Percentiles rank a stretch among this genome's conserved stretches.
Evolutionary conservation across 805 yeast species (phyloP).

Genomic region (Saccharomycopsis amapae): DNA sequence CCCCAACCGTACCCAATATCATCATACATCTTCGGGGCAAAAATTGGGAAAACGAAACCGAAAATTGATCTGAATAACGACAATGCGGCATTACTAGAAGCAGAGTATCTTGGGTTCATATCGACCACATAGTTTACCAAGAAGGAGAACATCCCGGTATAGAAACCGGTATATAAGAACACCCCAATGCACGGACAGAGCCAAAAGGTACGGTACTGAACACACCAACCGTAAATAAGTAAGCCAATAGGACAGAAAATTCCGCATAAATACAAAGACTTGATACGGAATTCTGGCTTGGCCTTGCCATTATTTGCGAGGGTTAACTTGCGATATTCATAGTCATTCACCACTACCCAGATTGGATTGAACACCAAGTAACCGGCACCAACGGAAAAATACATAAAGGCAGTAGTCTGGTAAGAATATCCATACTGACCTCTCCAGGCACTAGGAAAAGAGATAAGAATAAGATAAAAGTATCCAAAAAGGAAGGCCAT

Average conservation of each 20-base stretch:
- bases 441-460: constrained; percentile 50
- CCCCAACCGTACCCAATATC: constrained; percentile 66
- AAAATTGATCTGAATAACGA: constrained; percentile 51
- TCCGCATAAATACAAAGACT: constrained; percentile 43
- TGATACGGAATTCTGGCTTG: constrained; percentile 56
- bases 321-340: constrained; percentile 32
- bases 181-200: constrained; percentile 56
- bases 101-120: constrained; percentile 61
- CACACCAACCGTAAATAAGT: constrained; percentile 69
- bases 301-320: constrained; percentile 43
- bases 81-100: constrained; percentile 60
- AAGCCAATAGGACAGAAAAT: constrained; percentile 52
- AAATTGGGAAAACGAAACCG: constrained; percentile 64
- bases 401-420: constrained; percentile 53
- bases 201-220: constrained; percentile 49
- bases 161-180: constrained; percentile 49
- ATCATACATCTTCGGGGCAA: constrained; percentile 51
- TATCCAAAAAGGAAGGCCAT: constrained; percentile 64
- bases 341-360: constrained; percentile 41
- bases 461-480: constrained; percentile 54
- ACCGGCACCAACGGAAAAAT: constrained; percentile 50
- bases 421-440: constrained; percentile 38
- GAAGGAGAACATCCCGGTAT: constrained; percentile 50
- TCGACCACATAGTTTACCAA: constrained; percentile 58
- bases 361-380: constrained; percentile 41